Evolutionary conservation across 2,329 filamentous ascomycete genomes (phyloP), one percentile per base, ranked within the genome.

Genomic region (Venturia asperata): DNA sequence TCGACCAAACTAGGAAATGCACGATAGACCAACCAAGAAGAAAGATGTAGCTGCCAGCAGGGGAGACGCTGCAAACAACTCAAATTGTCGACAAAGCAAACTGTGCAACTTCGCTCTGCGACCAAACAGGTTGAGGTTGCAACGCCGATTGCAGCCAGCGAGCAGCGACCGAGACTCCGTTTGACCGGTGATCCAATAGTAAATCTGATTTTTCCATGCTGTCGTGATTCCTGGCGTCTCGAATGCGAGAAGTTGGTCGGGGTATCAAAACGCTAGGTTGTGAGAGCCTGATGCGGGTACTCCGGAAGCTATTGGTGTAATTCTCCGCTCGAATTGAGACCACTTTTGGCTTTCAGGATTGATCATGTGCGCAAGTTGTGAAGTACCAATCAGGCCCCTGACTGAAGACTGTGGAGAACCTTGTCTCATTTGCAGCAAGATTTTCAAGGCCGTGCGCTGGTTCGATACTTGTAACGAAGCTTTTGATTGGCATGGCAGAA

Each of bases 1-100:
- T 55, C 15, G 52, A 37, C 52, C 52, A 58, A 37, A 37, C 30
- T 58, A 58, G 52, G 52, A 58, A 58, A 58, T 58, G 52, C 52
- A 58, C 52, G 52, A 58, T 58, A 58, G 52, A 58, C 17, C 13
- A 27, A 21, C 27, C 52, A 37, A 56, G 52, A 15, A 58, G 17
- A 13, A 19, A 30, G 27, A n/a, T 9, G 4, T 37, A 27, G 27
- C 52, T 15, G 21, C 21, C 52, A 58, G 52, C 52, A 58, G 52
- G 52, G 52, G 30, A 9, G 13, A 37, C 49, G 27, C 49, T 34
- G 49, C 49, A 9, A 30, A 24, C 30, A 24, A 9, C 30, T 24
- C 24, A 24, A 34, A 34, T 56, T 5, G 24, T 30, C 49, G 49
- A 34, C 1, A 17, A 19, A 1, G 7, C 13, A 56, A 56, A 55